A percentile compares a stretch with the other conserved stretches of the same genome.
Evolutionary conservation across 169 alveolate genomes (phyloP).

Genomic region (Eimeria maxima): DNA sequence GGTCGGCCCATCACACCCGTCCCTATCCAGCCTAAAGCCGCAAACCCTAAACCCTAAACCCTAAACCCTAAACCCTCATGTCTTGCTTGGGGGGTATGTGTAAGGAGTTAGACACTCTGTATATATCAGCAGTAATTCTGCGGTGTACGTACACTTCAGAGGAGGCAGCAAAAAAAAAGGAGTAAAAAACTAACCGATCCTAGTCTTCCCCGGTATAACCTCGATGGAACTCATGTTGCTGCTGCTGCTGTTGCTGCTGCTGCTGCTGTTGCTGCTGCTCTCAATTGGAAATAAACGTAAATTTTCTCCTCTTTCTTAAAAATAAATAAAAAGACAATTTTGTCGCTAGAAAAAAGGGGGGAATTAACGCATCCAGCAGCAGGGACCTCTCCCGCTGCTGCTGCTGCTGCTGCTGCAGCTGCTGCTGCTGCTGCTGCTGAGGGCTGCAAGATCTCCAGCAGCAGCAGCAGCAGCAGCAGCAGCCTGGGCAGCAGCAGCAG

Average conservation of each 20-base stretch:
- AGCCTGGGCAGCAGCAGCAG: too few relatives aligned
- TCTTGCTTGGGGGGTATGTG: too few relatives aligned
- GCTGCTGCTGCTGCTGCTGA: too few relatives aligned
- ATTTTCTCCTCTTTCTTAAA: too few relatives aligned
- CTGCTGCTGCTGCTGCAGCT: too few relatives aligned
- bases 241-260: constrained; percentile 7
- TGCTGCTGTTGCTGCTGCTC: constrained; percentile 30
- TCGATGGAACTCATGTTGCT: constrained; percentile 4
- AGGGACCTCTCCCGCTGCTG: too few relatives aligned
- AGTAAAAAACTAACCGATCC: not conserved
- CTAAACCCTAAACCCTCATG: too few relatives aligned
- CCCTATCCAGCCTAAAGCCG: constrained; percentile 91
- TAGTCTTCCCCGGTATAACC: constrained; percentile 18
- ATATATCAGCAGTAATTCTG: not conserved
- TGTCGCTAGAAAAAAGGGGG: too few relatives aligned
- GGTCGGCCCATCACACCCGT: constrained; percentile 93
- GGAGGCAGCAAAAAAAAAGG: not conserved
- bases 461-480: too few relatives aligned
- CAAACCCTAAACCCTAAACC: constrained; percentile 1
- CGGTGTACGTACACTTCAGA: constrained; percentile 39
- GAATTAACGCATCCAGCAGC: too few relatives aligned
- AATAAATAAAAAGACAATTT: too few relatives aligned
- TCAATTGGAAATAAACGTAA: not conserved
- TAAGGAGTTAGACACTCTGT: not conserved
- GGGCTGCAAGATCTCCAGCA: too few relatives aligned